phyloP scores from a whole-genome alignment of 2,329 filamentous ascomycete genomes.

The Colletotrichum sp. region DNA sequence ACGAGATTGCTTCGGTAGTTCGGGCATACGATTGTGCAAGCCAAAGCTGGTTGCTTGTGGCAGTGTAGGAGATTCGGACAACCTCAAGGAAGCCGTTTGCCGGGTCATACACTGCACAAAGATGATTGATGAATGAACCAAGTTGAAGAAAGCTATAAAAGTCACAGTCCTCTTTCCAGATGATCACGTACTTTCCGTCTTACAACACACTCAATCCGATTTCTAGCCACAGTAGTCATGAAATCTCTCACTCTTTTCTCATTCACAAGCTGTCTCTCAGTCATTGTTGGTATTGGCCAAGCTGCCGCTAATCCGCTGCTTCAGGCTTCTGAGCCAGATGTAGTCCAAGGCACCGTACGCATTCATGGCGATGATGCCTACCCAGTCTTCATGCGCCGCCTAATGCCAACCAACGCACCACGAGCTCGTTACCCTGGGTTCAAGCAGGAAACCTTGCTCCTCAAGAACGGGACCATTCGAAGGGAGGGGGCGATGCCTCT shows the following conservation, averaged over 20 bases:
- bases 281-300: neutral
- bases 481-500: neutral
- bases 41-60: fast-evolving
- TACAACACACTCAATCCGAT: neutral
- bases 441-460: neutral
- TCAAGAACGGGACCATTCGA: neutral
- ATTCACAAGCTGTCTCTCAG: neutral
- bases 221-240: neutral
- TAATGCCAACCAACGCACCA: neutral
- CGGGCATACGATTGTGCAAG: fast-evolving
- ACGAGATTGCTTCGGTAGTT: neutral
- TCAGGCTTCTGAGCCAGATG: neutral
- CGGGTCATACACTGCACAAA: fast-evolving
- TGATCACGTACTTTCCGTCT: neutral
- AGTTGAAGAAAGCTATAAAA: neutral
- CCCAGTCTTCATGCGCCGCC: neutral
- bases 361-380: neutral
- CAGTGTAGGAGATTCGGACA: fast-evolving
- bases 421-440: neutral
- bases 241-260: neutral
- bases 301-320: neutral
- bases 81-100: neutral
- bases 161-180: neutral
- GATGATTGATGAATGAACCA: fast-evolving
- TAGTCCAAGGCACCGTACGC: neutral